Evolutionary conservation across 331 rosid species (phyloP).

Genomic region (Rhamnella rubrinervis): DNA sequence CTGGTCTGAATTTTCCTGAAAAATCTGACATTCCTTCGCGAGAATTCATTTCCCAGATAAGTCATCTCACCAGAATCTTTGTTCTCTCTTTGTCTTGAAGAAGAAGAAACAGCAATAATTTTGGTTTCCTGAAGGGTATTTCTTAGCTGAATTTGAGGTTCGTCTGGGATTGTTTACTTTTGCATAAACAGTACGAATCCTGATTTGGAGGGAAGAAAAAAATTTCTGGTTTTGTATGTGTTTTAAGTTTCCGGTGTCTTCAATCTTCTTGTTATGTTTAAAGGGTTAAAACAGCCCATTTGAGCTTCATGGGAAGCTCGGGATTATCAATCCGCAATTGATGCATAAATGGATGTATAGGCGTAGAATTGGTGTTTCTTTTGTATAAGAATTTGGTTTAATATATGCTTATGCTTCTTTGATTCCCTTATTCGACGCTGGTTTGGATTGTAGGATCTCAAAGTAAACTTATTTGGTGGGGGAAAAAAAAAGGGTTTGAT

Average conservation of each 20-base stretch:
- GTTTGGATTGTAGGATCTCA: constrained; percentile 1
- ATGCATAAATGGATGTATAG: constrained; percentile 1
- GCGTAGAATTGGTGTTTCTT: background rate
- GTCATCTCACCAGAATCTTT: constrained; percentile 25
- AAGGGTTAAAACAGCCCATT: constrained; percentile 7
- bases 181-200: constrained; percentile 30
- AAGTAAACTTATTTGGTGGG: background rate
- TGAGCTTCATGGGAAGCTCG: constrained; percentile 20
- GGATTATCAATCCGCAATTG: constrained; percentile 30
- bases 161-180: constrained; percentile 33
- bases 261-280: background rate
- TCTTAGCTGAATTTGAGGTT: constrained; percentile 31
- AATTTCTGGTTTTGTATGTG: constrained; percentile 1
- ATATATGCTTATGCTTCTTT: background rate
- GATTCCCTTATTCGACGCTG: background rate
- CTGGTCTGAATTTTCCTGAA: constrained; percentile 30
- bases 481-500: background rate
- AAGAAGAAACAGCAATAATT: constrained; percentile 4
- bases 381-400: constrained; percentile 13
- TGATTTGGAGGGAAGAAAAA: constrained; percentile 22
- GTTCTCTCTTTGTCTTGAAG: background rate
- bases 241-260: constrained; percentile 22
- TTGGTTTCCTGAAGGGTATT: background rate
- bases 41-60: constrained; percentile 47
- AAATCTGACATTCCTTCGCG: constrained; percentile 25